A percentile compares a stretch with the other conserved stretches of the same genome.
Evolutionary conservation across 495 filamentous ascomycete species (phyloP).

Genomic region (Oidiodendron maius): DNA sequence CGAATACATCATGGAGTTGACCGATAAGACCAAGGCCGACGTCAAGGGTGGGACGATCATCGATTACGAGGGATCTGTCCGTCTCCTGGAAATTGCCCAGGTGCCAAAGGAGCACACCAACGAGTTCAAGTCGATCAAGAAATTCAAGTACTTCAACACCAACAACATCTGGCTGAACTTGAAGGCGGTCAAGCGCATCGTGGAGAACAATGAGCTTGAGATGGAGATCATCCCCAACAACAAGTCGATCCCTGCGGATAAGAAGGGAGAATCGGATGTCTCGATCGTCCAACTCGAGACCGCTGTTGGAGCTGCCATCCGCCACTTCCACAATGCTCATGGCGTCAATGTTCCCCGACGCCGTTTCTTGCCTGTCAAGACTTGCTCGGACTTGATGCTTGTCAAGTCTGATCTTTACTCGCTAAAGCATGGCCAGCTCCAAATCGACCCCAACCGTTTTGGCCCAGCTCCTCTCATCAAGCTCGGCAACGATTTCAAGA

Average conservation of each 20-base stretch:
- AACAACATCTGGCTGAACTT: slow-evolving; percentile 99
- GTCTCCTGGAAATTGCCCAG: slow-evolving; percentile 96
- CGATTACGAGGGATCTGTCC: slow-evolving; percentile 93
- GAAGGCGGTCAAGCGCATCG: slow-evolving; percentile 94
- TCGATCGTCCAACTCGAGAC: slow-evolving; percentile 98
- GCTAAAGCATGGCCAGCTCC: slow-evolving; percentile 96
- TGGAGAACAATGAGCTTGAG: slow-evolving; percentile 96
- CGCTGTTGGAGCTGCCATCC: slow-evolving; percentile 95
- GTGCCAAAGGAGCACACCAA: slow-evolving; percentile 99
- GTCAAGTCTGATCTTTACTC: slow-evolving; percentile 99
- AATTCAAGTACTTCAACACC: slow-evolving; percentile 99
- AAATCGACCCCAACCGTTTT: slow-evolving; percentile 94
- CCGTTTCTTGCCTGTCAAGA: slow-evolving; percentile 99
- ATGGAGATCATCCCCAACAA: slow-evolving; percentile 99
- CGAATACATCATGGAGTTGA: slow-evolving; percentile 99
- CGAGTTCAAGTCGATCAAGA: slow-evolving; percentile 99
- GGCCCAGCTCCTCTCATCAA: slow-evolving; percentile 99
- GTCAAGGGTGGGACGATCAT: slow-evolving; percentile 99
- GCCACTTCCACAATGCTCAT: slow-evolving; percentile 97
- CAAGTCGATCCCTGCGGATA: slow-evolving; percentile 96
- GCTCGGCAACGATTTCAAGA: slow-evolving; percentile 99
- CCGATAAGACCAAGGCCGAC: slow-evolving; percentile 99
- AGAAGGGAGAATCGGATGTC: slow-evolving; percentile 98
- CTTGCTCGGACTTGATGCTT: slow-evolving; percentile 97
- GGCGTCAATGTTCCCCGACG: slow-evolving; percentile 98